phyloP scores from a whole-genome alignment of 441 rosid genomes.

The Corymbia citriodora region DNA sequence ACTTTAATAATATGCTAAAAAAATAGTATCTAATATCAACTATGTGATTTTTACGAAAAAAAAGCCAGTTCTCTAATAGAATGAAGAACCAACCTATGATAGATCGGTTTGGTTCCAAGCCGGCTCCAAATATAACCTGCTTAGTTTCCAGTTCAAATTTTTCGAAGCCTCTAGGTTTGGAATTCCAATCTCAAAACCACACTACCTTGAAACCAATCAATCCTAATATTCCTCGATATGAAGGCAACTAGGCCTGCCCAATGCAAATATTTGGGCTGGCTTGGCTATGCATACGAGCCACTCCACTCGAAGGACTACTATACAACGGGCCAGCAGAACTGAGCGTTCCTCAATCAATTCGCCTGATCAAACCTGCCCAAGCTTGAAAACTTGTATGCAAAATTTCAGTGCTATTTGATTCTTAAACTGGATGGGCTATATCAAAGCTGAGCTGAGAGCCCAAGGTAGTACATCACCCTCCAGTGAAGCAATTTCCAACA shows the following conservation, averaged over 20 bases:
- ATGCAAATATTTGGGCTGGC: not conserved
- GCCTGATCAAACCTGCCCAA: not conserved
- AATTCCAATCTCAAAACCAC: not conserved
- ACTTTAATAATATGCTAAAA: not conserved
- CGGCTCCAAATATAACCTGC: not conserved
- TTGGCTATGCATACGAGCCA: not conserved
- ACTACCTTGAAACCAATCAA: not conserved
- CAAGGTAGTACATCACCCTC: not conserved
- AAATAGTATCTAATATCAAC: not conserved
- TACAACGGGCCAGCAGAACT: not conserved
- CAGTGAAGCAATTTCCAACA: not conserved
- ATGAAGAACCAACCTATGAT: not conserved
- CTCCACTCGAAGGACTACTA: not conserved
- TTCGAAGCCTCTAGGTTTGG: not conserved
- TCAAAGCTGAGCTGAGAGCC: not conserved
- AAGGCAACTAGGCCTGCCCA: not conserved
- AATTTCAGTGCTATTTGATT: not conserved
- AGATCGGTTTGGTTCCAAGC: not conserved
- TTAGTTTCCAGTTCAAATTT: not conserved
- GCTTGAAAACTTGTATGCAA: not conserved
- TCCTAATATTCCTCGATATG: not conserved
- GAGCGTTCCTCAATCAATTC: not conserved
- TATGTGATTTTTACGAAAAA: not conserved
- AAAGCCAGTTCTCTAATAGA: not conserved
- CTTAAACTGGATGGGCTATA: not conserved